phyloP scores from a whole-genome alignment of 1,284 basidiomycete species.

The Heliocybe sulcata region DNA sequence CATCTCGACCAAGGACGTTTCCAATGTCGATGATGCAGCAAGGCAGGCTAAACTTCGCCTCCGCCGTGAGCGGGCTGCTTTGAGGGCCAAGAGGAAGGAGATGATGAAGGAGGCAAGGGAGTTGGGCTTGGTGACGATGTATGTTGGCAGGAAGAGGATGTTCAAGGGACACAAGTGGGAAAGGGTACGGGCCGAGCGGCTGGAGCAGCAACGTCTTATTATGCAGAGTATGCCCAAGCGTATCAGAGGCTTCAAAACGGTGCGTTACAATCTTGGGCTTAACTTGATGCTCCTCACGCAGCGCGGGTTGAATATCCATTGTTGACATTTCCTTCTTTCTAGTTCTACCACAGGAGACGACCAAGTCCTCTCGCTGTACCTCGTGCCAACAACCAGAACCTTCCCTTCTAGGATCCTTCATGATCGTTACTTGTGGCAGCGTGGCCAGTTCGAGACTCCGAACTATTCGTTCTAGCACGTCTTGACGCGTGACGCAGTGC shows the following conservation, averaged over 20 bases:
- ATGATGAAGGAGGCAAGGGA: conserved; percentile 37
- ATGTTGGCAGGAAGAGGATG: conserved; percentile 70
- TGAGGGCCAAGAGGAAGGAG: conserved; percentile 53
- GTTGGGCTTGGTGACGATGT: conserved; percentile 51
- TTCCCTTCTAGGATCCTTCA: not conserved
- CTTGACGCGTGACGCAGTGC: too few relatives aligned
- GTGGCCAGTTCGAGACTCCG: too few relatives aligned
- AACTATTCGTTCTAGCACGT: too few relatives aligned
- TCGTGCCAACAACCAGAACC: not conserved
- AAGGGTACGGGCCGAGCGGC: conserved; percentile 38
- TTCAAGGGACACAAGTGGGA: conserved; percentile 86
- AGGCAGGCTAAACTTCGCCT: conserved; percentile 5
- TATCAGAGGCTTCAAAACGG: conserved; percentile 56
- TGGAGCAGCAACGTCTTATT: conserved; percentile 40
- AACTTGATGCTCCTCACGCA: too few relatives aligned
- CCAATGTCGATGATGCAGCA: conserved; percentile 2
- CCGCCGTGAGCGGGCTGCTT: conserved; percentile 12
- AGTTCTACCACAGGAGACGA: not conserved
- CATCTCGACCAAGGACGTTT: not conserved
- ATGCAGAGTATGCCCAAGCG: conserved; percentile 63
- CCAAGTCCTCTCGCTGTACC: not conserved
- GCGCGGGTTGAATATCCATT: too few relatives aligned
- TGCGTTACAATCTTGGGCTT: conserved; percentile 33
- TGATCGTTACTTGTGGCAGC: not conserved
- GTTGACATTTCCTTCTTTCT: not conserved